phyloP scores from a whole-genome alignment of 129 eudicot genomes.

The Calendula officinalis region DNA sequence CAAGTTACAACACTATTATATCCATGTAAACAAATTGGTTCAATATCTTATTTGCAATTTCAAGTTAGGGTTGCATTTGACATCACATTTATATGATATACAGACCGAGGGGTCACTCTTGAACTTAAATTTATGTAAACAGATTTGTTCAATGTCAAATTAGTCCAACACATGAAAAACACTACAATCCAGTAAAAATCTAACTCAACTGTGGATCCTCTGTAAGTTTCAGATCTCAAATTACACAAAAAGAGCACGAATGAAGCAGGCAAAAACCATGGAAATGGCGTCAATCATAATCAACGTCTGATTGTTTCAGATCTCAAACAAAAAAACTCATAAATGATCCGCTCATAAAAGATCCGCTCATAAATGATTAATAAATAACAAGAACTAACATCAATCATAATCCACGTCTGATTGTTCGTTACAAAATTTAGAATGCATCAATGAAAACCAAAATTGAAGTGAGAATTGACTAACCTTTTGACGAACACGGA shows the following conservation, averaged over 20 bases:
- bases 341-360: neutral
- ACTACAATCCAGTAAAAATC: too few species aligned
- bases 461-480: slow-evolving; percentile 1
- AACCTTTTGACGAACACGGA: slow-evolving; percentile 18
- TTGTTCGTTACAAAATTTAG: neutral
- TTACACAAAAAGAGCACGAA: neutral
- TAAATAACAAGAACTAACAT: neutral
- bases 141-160: too few species aligned
- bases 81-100: too few species aligned
- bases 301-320: neutral
- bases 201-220: too few species aligned
- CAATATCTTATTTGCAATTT: neutral
- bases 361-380: neutral
- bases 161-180: too few species aligned
- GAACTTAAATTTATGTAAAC: too few species aligned
- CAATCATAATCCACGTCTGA: neutral
- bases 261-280: too few species aligned
- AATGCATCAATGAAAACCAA: slow-evolving; percentile 10
- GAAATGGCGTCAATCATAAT: too few species aligned
- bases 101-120: too few species aligned
- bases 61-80: too few species aligned
- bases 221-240: too few species aligned
- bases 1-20: neutral
- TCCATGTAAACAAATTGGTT: neutral
- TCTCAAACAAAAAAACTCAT: neutral